These are phyloP conservation scores for Picochlorum sp. DNA, from an alignment of 139 green algal genomes.

Conservation along the genomic window DNA sequence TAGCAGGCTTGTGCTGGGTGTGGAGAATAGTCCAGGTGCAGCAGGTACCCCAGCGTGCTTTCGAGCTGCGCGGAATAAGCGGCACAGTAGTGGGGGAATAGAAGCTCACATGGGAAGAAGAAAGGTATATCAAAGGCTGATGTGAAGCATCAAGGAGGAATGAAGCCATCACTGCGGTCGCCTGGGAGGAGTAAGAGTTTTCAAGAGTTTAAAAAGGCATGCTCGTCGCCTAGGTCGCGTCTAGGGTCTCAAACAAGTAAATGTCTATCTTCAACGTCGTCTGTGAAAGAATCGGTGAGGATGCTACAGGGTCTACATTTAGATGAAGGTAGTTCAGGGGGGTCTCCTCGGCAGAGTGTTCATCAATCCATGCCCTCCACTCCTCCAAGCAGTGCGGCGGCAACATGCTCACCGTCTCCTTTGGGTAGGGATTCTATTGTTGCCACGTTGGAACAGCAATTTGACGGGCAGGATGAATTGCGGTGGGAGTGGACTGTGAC, in stretches of 20 bases:
- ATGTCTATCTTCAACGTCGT: too few species aligned
- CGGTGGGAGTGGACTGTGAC: background rate
- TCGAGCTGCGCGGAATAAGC: background rate
- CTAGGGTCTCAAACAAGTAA: too few species aligned
- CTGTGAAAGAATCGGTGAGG: too few species aligned
- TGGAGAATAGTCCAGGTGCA: constrained; percentile 25
- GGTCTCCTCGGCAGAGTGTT: constrained; percentile 1
- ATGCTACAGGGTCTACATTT: too few species aligned
- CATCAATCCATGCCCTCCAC: background rate
- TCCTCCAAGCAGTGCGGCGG: constrained; percentile 9
- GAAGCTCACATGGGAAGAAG: too few species aligned
- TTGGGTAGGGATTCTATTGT: constrained; percentile 40
- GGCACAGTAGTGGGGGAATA: background rate
- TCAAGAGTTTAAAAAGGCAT: too few species aligned
- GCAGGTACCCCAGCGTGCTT: constrained; percentile 1
- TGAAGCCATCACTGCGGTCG: too few species aligned
- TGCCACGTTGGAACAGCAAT: constrained; percentile 38
- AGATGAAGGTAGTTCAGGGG: background rate
- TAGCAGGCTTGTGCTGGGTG: constrained; percentile 52
- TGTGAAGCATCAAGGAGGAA: too few species aligned
- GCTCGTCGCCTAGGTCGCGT: too few species aligned
- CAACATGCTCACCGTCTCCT: constrained; percentile 20
- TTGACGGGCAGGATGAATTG: constrained; percentile 19
- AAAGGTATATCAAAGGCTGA: too few species aligned
- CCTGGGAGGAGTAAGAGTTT: too few species aligned